Conservation (phyloP, 2,329 filamentous ascomycete species). For the Epichloe gansuensis region DNA sequence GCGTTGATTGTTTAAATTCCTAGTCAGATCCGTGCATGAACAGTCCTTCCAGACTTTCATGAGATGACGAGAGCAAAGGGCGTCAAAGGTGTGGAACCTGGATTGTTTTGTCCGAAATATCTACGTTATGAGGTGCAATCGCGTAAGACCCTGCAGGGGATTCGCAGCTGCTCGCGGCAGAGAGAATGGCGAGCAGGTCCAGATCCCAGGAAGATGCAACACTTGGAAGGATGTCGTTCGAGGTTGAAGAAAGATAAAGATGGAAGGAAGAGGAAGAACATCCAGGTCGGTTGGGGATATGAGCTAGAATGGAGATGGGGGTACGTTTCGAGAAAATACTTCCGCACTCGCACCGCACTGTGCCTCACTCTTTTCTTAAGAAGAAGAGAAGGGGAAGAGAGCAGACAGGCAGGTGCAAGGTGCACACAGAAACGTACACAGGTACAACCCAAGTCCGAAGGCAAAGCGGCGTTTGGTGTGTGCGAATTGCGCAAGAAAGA, state of each 20-base stretch:
- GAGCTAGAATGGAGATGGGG: background rate
- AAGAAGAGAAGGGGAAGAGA: background rate
- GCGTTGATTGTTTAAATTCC: background rate
- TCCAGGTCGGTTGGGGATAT: background rate
- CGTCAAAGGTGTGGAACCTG: background rate
- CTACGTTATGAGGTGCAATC: background rate
- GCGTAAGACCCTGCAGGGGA: background rate
- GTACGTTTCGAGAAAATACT: background rate
- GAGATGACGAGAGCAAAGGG: background rate
- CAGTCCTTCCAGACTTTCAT: background rate
- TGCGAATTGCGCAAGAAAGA: background rate
- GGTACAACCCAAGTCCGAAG: background rate
- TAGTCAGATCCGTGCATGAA: background rate
- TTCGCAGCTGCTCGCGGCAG: background rate
- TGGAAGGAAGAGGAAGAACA: background rate
- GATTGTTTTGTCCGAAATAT: background rate
- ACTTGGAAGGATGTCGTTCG: background rate
- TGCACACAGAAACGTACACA: background rate
- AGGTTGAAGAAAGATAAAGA: background rate
- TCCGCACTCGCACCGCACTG: background rate
- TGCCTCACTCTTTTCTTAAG: background rate
- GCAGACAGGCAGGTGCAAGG: background rate
- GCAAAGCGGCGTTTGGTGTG: background rate
- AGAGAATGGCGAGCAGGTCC: background rate
- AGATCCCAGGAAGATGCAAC: background rate